phyloP scores from a whole-genome alignment of 768 basidiomycete species.

The Rhizopogon rudus region DNA sequence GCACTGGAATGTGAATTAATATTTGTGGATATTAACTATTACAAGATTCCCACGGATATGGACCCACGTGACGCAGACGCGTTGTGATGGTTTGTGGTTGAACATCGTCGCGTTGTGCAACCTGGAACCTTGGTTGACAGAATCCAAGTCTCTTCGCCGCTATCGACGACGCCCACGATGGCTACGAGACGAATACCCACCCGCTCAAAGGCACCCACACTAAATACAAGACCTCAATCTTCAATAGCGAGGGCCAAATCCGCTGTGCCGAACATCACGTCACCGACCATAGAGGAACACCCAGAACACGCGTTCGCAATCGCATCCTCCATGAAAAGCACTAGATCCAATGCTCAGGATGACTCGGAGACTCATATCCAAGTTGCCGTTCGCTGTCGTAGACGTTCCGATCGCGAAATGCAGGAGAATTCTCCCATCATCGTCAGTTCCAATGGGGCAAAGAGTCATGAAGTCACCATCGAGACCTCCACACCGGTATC shows the following conservation, averaged over 20 bases:
- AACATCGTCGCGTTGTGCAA: conserved; percentile 24
- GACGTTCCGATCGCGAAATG: conserved; percentile 81
- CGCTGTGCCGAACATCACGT: conserved; percentile 21
- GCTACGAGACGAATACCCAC: conserved; percentile 56
- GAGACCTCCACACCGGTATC: conserved; percentile 69
- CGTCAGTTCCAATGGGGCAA: conserved; percentile 71
- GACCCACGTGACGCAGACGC: conserved; percentile 31
- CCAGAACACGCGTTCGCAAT: conserved; percentile 18
- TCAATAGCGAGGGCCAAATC: conserved; percentile 40
- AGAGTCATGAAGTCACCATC: conserved; percentile 72
- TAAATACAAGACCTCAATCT: conserved; percentile 41
- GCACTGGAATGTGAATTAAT: neutral
- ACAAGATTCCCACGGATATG: conserved; percentile 8
- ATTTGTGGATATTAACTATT: neutral
- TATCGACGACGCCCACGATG: conserved; percentile 35
- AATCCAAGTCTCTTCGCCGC: neutral
- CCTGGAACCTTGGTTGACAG: neutral
- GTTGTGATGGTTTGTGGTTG: conserved; percentile 12
- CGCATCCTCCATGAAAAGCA: conserved; percentile 16
- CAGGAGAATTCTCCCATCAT: conserved; percentile 86
- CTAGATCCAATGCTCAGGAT: conserved; percentile 25
- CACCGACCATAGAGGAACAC: conserved; percentile 14
- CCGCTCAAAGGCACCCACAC: conserved; percentile 37
- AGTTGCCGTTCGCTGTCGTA: conserved; percentile 87
- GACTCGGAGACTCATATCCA: conserved; percentile 82